phyloP scores from a whole-genome alignment of 2,329 filamentous ascomycete species.

The Pyricularia sp. region DNA sequence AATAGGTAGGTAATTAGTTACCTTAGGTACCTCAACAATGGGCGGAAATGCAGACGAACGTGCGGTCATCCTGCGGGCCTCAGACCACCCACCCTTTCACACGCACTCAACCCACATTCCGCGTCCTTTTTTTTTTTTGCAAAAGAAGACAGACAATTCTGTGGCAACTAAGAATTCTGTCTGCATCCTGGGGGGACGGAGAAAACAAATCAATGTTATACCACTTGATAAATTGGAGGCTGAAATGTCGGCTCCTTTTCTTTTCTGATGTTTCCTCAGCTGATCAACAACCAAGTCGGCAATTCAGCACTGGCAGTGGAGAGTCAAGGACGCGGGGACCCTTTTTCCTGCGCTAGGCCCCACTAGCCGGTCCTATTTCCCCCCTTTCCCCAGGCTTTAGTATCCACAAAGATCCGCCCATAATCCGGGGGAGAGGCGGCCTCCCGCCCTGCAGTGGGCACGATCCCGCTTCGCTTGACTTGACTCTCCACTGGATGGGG shows the following conservation, averaged over 20 bases:
- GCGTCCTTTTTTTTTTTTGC: too few relatives aligned
- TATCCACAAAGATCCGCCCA: neutral
- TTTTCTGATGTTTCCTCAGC: neutral
- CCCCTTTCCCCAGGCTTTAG: neutral
- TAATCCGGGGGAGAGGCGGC: neutral
- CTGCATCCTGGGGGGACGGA: too few relatives aligned
- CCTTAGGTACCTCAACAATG: too few relatives aligned
- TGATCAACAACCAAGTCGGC: neutral
- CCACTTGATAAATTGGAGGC: neutral
- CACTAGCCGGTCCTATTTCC: neutral
- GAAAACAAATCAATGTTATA: too few relatives aligned
- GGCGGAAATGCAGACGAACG: neutral
- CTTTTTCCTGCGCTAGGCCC: neutral
- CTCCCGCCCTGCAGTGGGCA: neutral
- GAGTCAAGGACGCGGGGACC: neutral
- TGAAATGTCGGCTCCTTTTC: neutral
- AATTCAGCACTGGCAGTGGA: neutral
- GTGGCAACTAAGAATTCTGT: too few relatives aligned
- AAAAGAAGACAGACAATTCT: too few relatives aligned
- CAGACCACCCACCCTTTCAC: neutral
- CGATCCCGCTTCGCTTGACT: neutral
- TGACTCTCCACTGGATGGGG: neutral
- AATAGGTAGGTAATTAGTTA: too few relatives aligned
- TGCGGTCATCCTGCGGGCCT: neutral
- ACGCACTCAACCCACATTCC: neutral